Conservation (phyloP, 169 alveolate species). For the Babesia sp. region DNA sequence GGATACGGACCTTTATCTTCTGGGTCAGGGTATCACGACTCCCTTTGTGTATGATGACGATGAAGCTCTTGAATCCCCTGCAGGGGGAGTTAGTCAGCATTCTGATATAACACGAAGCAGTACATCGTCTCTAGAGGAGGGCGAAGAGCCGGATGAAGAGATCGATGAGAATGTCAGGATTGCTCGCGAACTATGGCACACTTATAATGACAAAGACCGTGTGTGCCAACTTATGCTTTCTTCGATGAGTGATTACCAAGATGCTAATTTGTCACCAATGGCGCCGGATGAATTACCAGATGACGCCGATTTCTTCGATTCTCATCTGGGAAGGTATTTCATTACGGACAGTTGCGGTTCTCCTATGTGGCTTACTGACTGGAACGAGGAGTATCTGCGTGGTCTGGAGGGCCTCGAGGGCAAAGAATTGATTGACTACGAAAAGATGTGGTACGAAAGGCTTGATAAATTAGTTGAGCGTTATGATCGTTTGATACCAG, state of each 20-base stretch:
- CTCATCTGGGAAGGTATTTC: background rate
- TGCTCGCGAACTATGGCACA: conserved; percentile 1
- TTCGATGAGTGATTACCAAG: conserved; percentile 24
- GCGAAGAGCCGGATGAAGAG: background rate
- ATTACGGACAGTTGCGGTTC: background rate
- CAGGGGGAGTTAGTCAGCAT: background rate
- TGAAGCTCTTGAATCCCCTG: background rate
- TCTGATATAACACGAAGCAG: too few relatives aligned
- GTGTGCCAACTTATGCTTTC: conserved; percentile 40
- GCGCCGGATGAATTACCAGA: background rate
- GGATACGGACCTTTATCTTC: conserved; percentile 8
- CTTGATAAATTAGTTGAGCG: background rate
- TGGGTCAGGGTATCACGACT: conserved; percentile 24
- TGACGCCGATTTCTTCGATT: background rate
- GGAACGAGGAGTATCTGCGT: conserved; percentile 26
- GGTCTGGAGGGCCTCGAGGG: conserved; percentile 8
- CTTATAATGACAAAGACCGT: conserved; percentile 26
- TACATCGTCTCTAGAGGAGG: too few relatives aligned
- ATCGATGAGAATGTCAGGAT: conserved; percentile 5
- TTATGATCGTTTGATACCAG: background rate
- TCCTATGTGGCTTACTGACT: conserved; percentile 4
- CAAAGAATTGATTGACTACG: conserved; percentile 1
- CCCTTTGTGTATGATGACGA: background rate
- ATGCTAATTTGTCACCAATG: background rate
- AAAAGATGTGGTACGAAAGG: conserved; percentile 36